Percentiles rank a stretch among this genome's conserved stretches.
These are phyloP conservation scores for Puccinia polysora DNA, from an alignment of 1,284 basidiomycete genomes.

Conservation along the genomic window DNA sequence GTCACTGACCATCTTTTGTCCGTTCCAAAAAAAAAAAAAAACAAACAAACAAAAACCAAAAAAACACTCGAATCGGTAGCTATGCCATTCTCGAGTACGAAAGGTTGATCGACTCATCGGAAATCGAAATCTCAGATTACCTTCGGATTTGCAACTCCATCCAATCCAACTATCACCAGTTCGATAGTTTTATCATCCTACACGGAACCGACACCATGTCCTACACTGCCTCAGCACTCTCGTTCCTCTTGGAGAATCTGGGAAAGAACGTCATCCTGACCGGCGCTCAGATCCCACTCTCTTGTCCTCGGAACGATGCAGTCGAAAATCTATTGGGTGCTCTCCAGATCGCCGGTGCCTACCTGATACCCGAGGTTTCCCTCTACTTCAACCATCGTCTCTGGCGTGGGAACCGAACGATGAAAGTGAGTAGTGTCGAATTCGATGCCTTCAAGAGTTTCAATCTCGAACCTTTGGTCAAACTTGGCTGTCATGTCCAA, in stretches of 20 bases:
- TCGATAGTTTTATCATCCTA: conserved; percentile 82
- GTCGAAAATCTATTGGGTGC: conserved; percentile 83
- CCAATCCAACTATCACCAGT: conserved; percentile 74
- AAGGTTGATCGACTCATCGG: conserved; percentile 79
- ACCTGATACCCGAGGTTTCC: conserved; percentile 73
- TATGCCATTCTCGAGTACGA: conserved; percentile 63
- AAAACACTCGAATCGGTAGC: conserved; percentile 29
- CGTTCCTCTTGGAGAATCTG: conserved; percentile 82
- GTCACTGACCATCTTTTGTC: neutral
- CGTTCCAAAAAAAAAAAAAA: neutral
- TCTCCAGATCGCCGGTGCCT: conserved; percentile 78
- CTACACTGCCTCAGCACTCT: conserved; percentile 77
- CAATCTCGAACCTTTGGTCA: conserved; percentile 76
- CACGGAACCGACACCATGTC: conserved; percentile 94
- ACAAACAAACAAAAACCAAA: no score
- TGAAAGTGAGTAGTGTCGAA: conserved; percentile 78
- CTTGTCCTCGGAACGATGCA: conserved; percentile 80
- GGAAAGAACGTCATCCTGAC: conserved; percentile 77
- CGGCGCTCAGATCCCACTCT: conserved; percentile 85
- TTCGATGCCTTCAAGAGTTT: conserved; percentile 80
- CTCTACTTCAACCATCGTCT: conserved; percentile 83
- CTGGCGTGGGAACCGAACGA: conserved; percentile 71
- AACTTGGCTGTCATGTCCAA: conserved; percentile 82
- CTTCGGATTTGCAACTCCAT: conserved; percentile 82
- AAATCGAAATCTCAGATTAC: conserved; percentile 79